Evolutionary conservation across 352 stramenopile genomes (phyloP), one percentile per base, ranked within the genome.

Genomic region (Phytophthora megakarya): DNA sequence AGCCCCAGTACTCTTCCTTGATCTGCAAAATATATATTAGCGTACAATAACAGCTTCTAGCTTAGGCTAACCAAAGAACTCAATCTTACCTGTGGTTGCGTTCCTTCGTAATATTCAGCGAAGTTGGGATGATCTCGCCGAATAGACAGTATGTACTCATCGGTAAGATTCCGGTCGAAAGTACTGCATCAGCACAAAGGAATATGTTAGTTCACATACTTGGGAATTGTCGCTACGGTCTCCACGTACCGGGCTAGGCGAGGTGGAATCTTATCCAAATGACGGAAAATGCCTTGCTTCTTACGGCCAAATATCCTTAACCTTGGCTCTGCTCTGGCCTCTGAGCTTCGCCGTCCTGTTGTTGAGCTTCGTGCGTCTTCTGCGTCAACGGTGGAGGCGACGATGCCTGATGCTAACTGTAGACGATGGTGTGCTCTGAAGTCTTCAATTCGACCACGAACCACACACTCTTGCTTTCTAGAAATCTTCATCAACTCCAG

Each of bases 341-440:
- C 75, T 0, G 66, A 70, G 32, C 76, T 88, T 12, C 72, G 52
- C 38, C 70, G 57, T 1, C 67, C 74, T 51, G 59, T 53, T 30
- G 65, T 67, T 35, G 62, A 61, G 32, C 67, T 72, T 23, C 75
- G 49, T 19, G 62, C 47, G 60, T 86, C 70, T 26, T 81, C 80
- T 4, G 65, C 60, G 50, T 88, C 78, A 46, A 88, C 72, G 6
- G 77, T 77, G 3, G 86, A 95, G 9, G 84, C 81, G 10, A 90
- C 82, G 26, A 96, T 93, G 0, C 81, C 86, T 2, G 85, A 90
- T 7, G 87, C 87, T 1, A 94, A 57, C 42, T 94, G 85, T 4
- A 96, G 73, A 11, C 87, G 83, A 54, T 96, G 86, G 21, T 94
- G 85, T 3, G 85, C 87, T 56, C 87, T 70, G 67, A 96, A 93